Conservation (phyloP, 345 rosid genomes). For the Mercurialis annua region DNA sequence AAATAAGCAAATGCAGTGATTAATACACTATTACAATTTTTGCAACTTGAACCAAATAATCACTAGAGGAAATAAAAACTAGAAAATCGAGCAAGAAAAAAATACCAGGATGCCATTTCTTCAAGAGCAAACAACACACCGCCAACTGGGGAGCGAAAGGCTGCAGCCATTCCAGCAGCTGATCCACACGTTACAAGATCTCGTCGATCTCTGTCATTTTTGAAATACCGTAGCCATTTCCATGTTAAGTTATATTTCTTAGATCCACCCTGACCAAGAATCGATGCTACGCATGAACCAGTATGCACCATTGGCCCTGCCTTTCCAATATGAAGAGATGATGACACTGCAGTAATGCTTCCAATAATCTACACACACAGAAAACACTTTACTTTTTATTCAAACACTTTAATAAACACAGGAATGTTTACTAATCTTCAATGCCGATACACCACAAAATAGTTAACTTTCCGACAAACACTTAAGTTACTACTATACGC, state of each 20-base stretch:
- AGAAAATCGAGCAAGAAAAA: not conserved
- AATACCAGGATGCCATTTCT: constrained; percentile 96
- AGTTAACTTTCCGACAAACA: not conserved
- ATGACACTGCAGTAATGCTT: constrained; percentile 79
- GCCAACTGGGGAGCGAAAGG: constrained; percentile 93
- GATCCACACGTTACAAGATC: constrained; percentile 95
- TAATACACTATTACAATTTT: not conserved
- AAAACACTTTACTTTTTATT: too few relatives aligned
- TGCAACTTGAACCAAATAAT: not conserved
- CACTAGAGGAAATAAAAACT: not conserved
- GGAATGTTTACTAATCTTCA: too few relatives aligned
- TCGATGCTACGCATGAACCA: constrained; percentile 87
- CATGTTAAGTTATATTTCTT: constrained; percentile 67
- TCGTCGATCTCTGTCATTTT: constrained; percentile 80
- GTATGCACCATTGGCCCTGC: constrained; percentile 98
- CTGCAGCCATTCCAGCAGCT: constrained; percentile 94
- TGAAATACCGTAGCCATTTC: constrained; percentile 77
- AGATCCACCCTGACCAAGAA: constrained; percentile 94
- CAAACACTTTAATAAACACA: too few relatives aligned
- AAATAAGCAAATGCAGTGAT: not conserved
- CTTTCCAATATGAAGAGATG: constrained; percentile 85
- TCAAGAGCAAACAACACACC: constrained; percentile 88
- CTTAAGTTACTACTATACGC: too few relatives aligned
- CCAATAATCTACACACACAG: constrained; percentile 78
- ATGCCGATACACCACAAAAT: constrained; percentile 11